Base-by-base conservation (phyloP, 2,329 filamentous ascomycete species). In the Botryotinia narcissicola region DNA sequence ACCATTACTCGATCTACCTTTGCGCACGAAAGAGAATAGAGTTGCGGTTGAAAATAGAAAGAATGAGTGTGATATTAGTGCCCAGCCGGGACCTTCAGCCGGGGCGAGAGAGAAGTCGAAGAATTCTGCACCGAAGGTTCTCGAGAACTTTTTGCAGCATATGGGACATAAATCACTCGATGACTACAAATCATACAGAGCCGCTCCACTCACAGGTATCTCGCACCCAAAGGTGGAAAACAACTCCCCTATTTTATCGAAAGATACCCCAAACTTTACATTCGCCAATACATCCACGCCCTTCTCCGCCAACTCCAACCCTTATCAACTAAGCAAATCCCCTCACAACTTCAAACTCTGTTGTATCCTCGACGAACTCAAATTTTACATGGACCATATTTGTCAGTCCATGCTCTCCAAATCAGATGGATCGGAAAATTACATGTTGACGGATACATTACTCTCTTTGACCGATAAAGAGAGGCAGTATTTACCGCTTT, bases 401-500 rank as follows among this genome's bases (percentile, higher is more conserved):
- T 73, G 62, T 40, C 9, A 20, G 5, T 9, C 6, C 44, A 72
- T 78, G 70, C 70, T 78, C 2, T 62, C 63, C 1, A 73, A 46
- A 10, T 70, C 70, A 0, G 72, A 73, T 16, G 54, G 37, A 22
- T 63, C 60, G 7, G 70, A 73, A 22, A 73, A 64, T 14, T 73
- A 66, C 22, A 63, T 63, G 9, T 61, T 79, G n/a, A 82, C 82
- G 18, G 82, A 84, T 67, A 83, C 80, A 2, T 80, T 91, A 0
- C 83, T 90, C 0, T 85, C 83, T 8, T 83, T 92, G 2, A 81
- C 82, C 0, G 84, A 88, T 5, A 82, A 87, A 2, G 90, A 93
- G 81, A 85, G 88, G 76, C 87, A 87, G 73, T 92, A 86, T 75
- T 83, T 92, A 4, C 90, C 91, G 0, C 82, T 92, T 6, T 92